Evolutionary conservation across 495 filamentous ascomycete species (phyloP), one percentile per base, ranked within the genome.

Genomic region (Lasiosphaeriaceae sp.): DNA sequence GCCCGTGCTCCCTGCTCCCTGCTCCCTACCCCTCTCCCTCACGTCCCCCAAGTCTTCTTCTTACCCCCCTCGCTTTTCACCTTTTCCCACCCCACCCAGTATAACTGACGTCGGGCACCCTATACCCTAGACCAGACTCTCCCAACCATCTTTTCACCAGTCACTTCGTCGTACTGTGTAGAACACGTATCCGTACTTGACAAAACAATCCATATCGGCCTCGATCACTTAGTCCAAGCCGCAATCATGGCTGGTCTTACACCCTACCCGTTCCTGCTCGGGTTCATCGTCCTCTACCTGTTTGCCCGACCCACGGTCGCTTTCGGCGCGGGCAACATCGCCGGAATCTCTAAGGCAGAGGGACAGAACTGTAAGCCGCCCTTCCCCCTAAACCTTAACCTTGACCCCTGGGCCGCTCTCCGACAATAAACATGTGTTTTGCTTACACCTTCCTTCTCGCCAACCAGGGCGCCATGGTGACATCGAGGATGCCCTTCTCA

Each of bases 321-420:
- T 11, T 96, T 96, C 65, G 92, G 92, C 22, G 92, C 92, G 52
- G 90, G 90, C 37, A 94, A 93, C 69, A 93, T 95, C 62, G 83
- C 83, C 52, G 67, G 87, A 6, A 81, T 89, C 51, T 85, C 90
- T 48, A 84, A 81, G 61, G 81, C 93, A 50, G 90, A 92, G 66
- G 92, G 91, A 55, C 75, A 85, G 60, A 95, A 95, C 69, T 96
- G 80, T 83, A 61, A 59, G 66, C 24, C 3, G 5, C 21, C 35
- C 47, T 50, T 35, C n/a, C 26, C 29, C 45, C 0, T n/a, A 29
- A 8, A 14, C 34, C 9, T 37, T 37, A 37, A 37, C 34, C 14
- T 9, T 12, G 14, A 4, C n/a, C 39, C n/a, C 14, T 43, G 12
- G 20, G 0, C 23, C 17, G 4, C 21, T 16, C 23, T 39, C 14